A percentile compares a stretch with the other conserved stretches of the same genome.
Conservation (phyloP, 768 basidiomycete species). For the Coprinopsis sp. region DNA sequence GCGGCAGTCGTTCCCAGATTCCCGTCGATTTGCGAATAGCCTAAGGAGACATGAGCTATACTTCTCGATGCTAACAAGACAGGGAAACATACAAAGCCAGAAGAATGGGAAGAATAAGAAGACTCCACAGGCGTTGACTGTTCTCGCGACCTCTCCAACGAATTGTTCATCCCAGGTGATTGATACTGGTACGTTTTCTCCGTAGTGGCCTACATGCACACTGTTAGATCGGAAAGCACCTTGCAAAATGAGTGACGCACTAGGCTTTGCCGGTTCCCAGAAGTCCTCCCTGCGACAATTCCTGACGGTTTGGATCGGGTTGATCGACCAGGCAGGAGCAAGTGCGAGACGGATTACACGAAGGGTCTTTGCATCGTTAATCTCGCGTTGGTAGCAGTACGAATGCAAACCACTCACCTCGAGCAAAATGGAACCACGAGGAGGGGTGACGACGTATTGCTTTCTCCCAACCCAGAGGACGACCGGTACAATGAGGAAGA, state of each 20-base stretch:
- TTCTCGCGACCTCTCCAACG: constrained; percentile 48
- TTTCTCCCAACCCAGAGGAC: constrained; percentile 40
- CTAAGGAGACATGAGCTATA: constrained; percentile 15
- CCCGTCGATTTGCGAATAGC: constrained; percentile 49
- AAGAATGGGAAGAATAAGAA: constrained; percentile 52
- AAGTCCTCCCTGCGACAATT: constrained; percentile 30
- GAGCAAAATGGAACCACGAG: constrained; percentile 47
- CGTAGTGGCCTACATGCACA: too few relatives aligned
- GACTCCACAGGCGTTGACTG: constrained; percentile 39
- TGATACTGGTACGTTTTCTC: constrained; percentile 27
- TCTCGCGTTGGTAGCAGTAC: constrained; percentile 1
- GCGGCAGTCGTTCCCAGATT: constrained; percentile 51
- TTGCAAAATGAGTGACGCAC: too few relatives aligned
- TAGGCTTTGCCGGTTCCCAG: constrained; percentile 47
- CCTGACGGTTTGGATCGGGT: constrained; percentile 29
- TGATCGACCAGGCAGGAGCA: constrained; percentile 34
- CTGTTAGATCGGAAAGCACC: too few relatives aligned
- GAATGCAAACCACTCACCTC: constrained; percentile 24
- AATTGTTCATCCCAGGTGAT: constrained; percentile 55
- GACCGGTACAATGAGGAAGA: constrained; percentile 43
- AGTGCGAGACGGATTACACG: constrained; percentile 35
- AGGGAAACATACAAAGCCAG: constrained; percentile 37
- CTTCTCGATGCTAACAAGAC: neutral
- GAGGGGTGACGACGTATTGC: constrained; percentile 43
- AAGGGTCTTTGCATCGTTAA: constrained; percentile 24